Evolutionary conservation across 1,284 basidiomycete species (phyloP).

Genomic region (Mrakiaceae sp.): DNA sequence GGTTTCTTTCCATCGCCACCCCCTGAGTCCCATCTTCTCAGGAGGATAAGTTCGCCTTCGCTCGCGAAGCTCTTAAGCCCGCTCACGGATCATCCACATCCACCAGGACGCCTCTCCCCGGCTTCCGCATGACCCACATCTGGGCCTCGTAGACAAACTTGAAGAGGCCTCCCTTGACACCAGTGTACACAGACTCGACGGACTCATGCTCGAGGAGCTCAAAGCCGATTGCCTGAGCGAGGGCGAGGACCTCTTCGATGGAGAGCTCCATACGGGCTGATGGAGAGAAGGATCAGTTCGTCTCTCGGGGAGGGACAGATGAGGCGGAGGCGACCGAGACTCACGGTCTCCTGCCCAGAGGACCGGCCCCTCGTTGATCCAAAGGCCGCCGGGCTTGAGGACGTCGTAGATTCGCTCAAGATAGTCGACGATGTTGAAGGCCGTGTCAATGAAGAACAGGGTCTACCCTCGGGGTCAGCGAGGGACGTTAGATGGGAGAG

Average conservation of each 20-base stretch:
- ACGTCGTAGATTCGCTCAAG: conserved; percentile 1
- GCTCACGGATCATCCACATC: too few relatives aligned
- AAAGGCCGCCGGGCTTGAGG: background rate
- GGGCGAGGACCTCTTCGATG: conserved; percentile 1
- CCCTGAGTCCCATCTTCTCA: too few relatives aligned
- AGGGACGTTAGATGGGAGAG: background rate
- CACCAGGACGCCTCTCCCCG: too few relatives aligned
- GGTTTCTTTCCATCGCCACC: too few relatives aligned
- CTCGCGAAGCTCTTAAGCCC: too few relatives aligned
- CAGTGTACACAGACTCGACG: background rate
- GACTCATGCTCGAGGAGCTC: background rate
- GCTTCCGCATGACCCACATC: conserved; percentile 1
- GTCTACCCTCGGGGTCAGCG: background rate
- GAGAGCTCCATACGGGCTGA: background rate
- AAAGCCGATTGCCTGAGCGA: conserved; percentile 1
- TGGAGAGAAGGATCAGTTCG: background rate
- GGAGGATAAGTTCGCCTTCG: too few relatives aligned
- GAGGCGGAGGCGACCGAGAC: background rate
- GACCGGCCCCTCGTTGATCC: conserved; percentile 12
- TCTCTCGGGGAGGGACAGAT: background rate
- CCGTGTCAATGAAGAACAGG: conserved; percentile 4
- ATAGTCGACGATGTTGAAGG: conserved; percentile 6
- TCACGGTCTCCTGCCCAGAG: conserved; percentile 3
- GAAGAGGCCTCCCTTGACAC: background rate
- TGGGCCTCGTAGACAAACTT: background rate